These are phyloP conservation scores for Ophiocordyceps australis DNA, from an alignment of 2,329 filamentous ascomycete species.

Conservation along the genomic window DNA sequence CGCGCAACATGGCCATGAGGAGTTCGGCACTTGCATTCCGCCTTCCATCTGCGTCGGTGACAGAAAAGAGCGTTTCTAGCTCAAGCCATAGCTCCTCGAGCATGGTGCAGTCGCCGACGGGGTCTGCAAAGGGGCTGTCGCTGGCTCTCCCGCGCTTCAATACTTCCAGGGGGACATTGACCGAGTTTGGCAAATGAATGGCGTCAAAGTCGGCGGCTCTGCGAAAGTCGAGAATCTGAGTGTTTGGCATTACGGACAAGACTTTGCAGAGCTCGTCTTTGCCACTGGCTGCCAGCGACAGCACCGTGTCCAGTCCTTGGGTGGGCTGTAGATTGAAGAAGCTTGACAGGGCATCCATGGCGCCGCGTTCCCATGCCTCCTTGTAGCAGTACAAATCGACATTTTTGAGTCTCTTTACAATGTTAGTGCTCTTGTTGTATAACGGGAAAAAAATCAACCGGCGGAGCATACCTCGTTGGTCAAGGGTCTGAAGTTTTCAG, in stretches of 20 bases:
- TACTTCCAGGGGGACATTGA: constrained; percentile 24
- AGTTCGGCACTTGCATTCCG: constrained; percentile 9
- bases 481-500: constrained; percentile 27
- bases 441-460: too few relatives aligned
- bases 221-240: constrained; percentile 24
- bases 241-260: constrained; percentile 9
- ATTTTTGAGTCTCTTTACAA: too few relatives aligned
- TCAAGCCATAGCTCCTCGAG: constrained; percentile 28
- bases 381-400: constrained; percentile 37
- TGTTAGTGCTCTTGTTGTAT: too few relatives aligned
- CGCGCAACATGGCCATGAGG: constrained; percentile 11
- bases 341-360: constrained; percentile 16
- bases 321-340: constrained; percentile 12
- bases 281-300: constrained; percentile 5
- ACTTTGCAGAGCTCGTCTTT: constrained; percentile 8
- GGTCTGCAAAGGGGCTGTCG: constrained; percentile 16
- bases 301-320: constrained; percentile 7
- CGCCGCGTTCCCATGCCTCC: constrained; percentile 30
- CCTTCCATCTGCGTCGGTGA: constrained; percentile 9
- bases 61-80: constrained; percentile 23
- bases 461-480: constrained; percentile 16
- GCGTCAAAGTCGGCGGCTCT: constrained; percentile 18
- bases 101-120: constrained; percentile 24
- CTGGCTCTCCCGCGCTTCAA: constrained; percentile 10
- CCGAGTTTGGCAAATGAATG: constrained; percentile 24